Conservation (phyloP, 305 asterid species). For the Rubia balearica region DNA sequence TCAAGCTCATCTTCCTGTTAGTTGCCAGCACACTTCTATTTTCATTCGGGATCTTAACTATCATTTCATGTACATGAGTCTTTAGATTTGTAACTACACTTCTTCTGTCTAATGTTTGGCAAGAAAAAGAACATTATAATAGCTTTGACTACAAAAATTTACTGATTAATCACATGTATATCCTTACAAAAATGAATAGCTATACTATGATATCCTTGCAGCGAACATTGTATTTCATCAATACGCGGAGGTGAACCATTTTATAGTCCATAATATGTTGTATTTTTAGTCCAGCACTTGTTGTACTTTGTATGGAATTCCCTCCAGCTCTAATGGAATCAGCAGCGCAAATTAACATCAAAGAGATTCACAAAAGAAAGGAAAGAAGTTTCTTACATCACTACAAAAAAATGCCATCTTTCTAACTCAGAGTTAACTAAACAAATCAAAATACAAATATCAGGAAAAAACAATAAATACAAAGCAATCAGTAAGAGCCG, state of each 20-base stretch:
- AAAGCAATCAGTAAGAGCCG: constrained; percentile 32
- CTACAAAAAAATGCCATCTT: neutral
- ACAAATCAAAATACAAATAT: neutral
- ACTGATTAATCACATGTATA: too few relatives aligned
- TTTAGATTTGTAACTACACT: constrained; percentile 58
- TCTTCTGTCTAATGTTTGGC: constrained; percentile 58
- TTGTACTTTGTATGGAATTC: constrained; percentile 32
- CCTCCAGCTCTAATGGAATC: neutral
- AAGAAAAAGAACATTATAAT: constrained; percentile 18
- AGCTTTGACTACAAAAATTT: neutral
- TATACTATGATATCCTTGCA: constrained; percentile 57
- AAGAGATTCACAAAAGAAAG: neutral
- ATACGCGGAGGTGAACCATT: too few relatives aligned
- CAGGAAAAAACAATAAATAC: neutral
- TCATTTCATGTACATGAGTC: constrained; percentile 71
- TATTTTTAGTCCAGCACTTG: constrained; percentile 58
- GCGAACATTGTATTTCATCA: too few relatives aligned
- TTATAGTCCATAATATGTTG: too few relatives aligned
- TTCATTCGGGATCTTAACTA: constrained; percentile 48
- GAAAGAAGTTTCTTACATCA: too few relatives aligned
- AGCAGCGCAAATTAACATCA: neutral
- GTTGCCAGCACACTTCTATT: constrained; percentile 69
- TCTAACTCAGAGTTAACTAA: neutral
- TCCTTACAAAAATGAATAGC: constrained; percentile 74
- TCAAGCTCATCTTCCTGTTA: constrained; percentile 51